Conservation (phyloP, 2,329 filamentous ascomycete species). For the Ceratocystis albifundus region DNA sequence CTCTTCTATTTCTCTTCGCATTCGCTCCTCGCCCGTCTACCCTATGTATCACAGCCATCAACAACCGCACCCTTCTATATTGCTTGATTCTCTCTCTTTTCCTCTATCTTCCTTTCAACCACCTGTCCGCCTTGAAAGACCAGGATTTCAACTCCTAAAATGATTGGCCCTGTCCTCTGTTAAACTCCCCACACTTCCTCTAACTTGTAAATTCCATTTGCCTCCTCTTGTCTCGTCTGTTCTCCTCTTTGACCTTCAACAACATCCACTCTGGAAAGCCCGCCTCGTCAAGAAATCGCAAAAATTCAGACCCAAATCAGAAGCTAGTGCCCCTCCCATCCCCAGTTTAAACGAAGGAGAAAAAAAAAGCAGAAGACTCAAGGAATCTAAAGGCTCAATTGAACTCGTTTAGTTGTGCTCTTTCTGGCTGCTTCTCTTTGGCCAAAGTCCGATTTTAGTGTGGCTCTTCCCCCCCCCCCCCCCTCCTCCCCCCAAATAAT, state of each 20-base stretch:
- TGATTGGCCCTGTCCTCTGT: conserved; percentile 1
- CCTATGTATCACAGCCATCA: background rate
- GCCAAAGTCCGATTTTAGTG: conserved; percentile 4
- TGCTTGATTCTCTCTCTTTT: background rate
- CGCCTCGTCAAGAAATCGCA: background rate
- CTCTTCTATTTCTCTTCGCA: background rate
- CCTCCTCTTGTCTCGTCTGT: background rate
- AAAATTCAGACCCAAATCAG: conserved; percentile 1
- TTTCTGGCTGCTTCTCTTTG: background rate
- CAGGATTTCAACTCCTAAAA: background rate
- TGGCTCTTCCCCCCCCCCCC: background rate
- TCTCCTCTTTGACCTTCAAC: conserved; percentile 1
- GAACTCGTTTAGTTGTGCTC: background rate
- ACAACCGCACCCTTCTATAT: background rate
- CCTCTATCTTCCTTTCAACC: background rate
- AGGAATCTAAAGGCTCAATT: background rate
- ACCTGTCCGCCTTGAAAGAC: background rate
- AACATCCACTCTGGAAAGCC: background rate
- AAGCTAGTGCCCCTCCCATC: background rate
- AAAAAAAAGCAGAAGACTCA: background rate
- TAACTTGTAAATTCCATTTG: conserved; percentile 6
- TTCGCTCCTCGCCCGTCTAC: background rate
- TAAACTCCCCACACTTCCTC: conserved; percentile 7
- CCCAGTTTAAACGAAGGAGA: background rate
- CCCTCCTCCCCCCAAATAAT: too few relatives aligned